phyloP scores from a whole-genome alignment of 2,329 filamentous ascomycete species.

The Neocatenulostroma microsporum region DNA sequence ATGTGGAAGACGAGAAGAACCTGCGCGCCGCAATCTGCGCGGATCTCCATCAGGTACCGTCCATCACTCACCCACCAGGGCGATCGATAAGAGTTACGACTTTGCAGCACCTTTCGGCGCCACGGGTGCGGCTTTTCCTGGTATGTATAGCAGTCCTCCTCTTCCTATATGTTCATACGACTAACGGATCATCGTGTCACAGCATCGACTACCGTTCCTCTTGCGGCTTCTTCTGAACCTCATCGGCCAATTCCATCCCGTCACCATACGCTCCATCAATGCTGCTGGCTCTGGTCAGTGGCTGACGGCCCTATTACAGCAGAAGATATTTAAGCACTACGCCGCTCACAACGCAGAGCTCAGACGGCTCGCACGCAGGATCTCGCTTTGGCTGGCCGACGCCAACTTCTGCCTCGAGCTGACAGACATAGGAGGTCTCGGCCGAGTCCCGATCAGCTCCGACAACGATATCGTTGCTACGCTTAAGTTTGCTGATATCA shows the following conservation, averaged over 20 bases:
- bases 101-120: slow-evolving; percentile 37
- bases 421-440: slow-evolving; percentile 37
- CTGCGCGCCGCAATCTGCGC: slow-evolving; percentile 45
- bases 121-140: slow-evolving; percentile 36
- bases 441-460: slow-evolving; percentile 43
- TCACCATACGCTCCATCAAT: slow-evolving; percentile 44
- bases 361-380: slow-evolving; percentile 37
- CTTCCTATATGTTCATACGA: too few relatives aligned
- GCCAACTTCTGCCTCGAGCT: slow-evolving; percentile 48
- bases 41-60: slow-evolving; percentile 41
- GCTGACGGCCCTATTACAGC: slow-evolving; percentile 40
- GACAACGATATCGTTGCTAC: slow-evolving; percentile 42
- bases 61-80: slow-evolving; percentile 44
- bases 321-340: slow-evolving; percentile 46
- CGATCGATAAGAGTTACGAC: slow-evolving; percentile 45
- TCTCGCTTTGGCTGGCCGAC: slow-evolving; percentile 44
- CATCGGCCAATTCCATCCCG: slow-evolving; percentile 47
- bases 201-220: slow-evolving; percentile 46
- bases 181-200: too few relatives aligned
- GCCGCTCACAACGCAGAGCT: slow-evolving; percentile 38
- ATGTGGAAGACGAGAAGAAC: slow-evolving; percentile 35
- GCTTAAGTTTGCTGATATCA: slow-evolving; percentile 41
- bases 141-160: too few relatives aligned
- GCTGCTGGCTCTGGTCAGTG: slow-evolving; percentile 45
- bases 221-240: slow-evolving; percentile 42